Evolutionary conservation across 768 basidiomycete genomes (phyloP).

Genomic region (Melanogaster broomeanus): DNA sequence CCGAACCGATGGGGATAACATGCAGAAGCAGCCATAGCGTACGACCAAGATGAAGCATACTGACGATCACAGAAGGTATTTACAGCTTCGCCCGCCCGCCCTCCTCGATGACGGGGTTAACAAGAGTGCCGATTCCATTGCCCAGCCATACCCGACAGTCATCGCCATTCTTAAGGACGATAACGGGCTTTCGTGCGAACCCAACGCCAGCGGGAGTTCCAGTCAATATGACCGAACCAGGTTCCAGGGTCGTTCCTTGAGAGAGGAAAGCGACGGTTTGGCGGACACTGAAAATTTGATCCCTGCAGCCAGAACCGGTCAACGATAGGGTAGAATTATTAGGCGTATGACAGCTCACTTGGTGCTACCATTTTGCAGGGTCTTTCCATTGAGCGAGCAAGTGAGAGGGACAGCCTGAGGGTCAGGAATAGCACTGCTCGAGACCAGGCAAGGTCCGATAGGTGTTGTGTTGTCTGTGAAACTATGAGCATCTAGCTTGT

Average conservation of each 20-base stretch:
- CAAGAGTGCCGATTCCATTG: constrained; percentile 74
- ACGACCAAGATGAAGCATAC: background rate
- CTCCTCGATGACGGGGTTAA: constrained; percentile 80
- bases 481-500: background rate
- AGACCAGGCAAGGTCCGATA: constrained; percentile 80
- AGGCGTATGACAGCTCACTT: constrained; percentile 41
- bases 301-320: constrained; percentile 40
- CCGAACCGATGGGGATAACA: background rate
- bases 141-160: constrained; percentile 68
- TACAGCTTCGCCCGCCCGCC: constrained; percentile 46
- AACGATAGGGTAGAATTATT: background rate
- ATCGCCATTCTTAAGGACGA: constrained; percentile 76
- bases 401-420: constrained; percentile 66
- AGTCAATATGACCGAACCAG: constrained; percentile 82
- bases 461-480: constrained; percentile 48
- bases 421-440: constrained; percentile 60
- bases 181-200: constrained; percentile 68
- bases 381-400: constrained; percentile 63
- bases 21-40: background rate
- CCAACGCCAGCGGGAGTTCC: constrained; percentile 85
- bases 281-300: constrained; percentile 80
- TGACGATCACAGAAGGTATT: constrained; percentile 1
- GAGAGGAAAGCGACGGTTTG: constrained; percentile 81
- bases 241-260: constrained; percentile 80
- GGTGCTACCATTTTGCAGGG: constrained; percentile 78